Evolutionary conservation across 2,329 filamentous ascomycete species (phyloP).

Genomic region (Sporothrix humicola): DNA sequence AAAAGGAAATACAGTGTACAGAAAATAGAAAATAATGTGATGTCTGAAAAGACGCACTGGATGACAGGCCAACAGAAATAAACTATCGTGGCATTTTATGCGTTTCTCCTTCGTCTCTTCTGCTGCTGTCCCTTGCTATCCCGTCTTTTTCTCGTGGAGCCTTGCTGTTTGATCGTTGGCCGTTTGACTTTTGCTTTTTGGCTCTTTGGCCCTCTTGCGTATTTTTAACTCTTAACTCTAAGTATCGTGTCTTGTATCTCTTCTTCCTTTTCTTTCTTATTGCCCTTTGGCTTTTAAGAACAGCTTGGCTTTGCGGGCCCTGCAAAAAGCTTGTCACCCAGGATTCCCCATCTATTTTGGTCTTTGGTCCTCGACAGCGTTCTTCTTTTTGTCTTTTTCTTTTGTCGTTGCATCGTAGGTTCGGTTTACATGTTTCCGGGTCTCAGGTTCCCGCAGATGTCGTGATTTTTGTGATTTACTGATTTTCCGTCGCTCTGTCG

Average conservation of each 20-base stretch:
- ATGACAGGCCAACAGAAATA: neutral
- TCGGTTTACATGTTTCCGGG: neutral
- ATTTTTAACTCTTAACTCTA: neutral
- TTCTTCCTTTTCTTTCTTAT: neutral
- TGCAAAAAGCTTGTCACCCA: conserved; percentile 2
- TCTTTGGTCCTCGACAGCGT: neutral
- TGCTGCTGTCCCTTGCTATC: neutral
- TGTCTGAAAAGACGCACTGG: neutral
- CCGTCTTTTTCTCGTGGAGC: neutral
- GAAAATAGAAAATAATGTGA: neutral
- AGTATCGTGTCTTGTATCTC: neutral
- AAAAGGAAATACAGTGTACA: neutral
- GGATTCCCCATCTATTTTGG: neutral
- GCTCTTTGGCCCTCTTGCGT: neutral
- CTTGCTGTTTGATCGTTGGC: neutral
- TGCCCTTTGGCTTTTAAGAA: neutral
- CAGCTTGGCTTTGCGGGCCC: neutral
- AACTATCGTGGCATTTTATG: conserved; percentile 19
- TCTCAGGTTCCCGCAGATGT: neutral
- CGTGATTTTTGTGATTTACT: neutral
- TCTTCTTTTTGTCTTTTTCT: neutral
- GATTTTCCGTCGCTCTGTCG: neutral
- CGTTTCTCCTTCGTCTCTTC: conserved; percentile 16
- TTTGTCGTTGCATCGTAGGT: neutral
- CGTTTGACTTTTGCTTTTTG: neutral